These are phyloP conservation scores for Flaveria robusta DNA, from an alignment of 129 eudicot genomes.

Conservation along the genomic window DNA sequence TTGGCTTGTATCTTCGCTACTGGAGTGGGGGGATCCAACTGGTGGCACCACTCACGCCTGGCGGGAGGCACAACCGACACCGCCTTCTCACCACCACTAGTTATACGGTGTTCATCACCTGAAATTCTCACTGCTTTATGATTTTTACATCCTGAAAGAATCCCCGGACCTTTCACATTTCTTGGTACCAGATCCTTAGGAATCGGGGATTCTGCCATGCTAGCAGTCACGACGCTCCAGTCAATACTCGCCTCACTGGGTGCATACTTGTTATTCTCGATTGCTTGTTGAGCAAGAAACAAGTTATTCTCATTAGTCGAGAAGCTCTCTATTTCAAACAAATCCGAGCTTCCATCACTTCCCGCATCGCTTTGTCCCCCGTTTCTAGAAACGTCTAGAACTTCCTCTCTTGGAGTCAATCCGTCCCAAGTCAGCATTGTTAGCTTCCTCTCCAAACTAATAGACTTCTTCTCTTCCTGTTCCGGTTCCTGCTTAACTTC, in stretches of 20 bases:
- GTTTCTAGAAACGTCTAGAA: slow-evolving; percentile 27
- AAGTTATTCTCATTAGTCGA: slow-evolving; percentile 46
- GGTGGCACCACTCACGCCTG: slow-evolving; percentile 34
- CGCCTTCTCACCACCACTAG: slow-evolving; percentile 13
- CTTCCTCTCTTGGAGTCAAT: slow-evolving; percentile 21
- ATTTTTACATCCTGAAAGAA: slow-evolving; percentile 67
- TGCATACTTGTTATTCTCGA: slow-evolving; percentile 54
- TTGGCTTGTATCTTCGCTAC: slow-evolving; percentile 57
- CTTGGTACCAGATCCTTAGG: slow-evolving; percentile 15
- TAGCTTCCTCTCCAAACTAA: slow-evolving; percentile 42
- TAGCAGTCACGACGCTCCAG: slow-evolving; percentile 89
- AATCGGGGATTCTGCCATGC: slow-evolving; percentile 61
- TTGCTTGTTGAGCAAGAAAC: neutral
- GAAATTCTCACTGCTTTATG: slow-evolving; percentile 73
- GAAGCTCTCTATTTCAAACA: slow-evolving; percentile 87
- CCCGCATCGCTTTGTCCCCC: slow-evolving; percentile 48
- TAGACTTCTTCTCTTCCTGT: slow-evolving; percentile 27
- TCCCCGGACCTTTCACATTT: slow-evolving; percentile 37
- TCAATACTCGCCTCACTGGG: slow-evolving; percentile 92
- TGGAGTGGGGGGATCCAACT: slow-evolving; percentile 42
- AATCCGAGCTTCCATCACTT: slow-evolving; percentile 89
- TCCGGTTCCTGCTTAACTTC: neutral
- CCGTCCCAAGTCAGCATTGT: slow-evolving; percentile 58
- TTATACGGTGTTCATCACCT: slow-evolving; percentile 41
- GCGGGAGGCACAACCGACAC: slow-evolving; percentile 11